Evolutionary conservation across 2,329 filamentous ascomycete genomes (phyloP), one percentile per base, ranked within the genome.

Genomic region (Colletotrichum sp.): DNA sequence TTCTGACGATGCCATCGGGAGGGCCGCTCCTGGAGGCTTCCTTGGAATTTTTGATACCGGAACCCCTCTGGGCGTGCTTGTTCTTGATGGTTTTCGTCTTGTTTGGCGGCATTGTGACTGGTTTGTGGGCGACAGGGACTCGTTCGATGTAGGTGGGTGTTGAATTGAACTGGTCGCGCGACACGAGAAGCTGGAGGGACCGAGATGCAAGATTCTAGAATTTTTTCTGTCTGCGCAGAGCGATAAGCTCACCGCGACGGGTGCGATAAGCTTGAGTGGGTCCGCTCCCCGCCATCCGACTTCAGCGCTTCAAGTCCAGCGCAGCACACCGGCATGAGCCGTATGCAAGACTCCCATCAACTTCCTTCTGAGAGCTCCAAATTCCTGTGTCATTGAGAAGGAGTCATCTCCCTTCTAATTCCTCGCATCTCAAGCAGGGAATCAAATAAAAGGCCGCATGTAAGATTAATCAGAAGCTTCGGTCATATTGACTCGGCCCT

Each of bases 31-130:
- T 85, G 67, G 67, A 85, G 85, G 80, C 83, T 84, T 77, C 80
- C 80, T 77, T 77, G 71, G 84, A 84, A 71, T 85, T 84, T 66
- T 83, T 85, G 72, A 85, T 84, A 77, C 86, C 86, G 8, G 86
- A 86, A 78, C 89, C 90, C 78, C 88, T 87, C 68, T 86, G 83
- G 66, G 91, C 90, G 81, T 93, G 90, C 82, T 93, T 93, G 82
- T 92, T 93, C 82, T 93, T 93, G 67, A 93, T 83, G 22, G 91
- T 92, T 66, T 85, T 86, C 65, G 92, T 93, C 78, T 88, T 86
- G 78, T 87, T 88, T 63, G 88, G 87, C 78, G 88, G 88, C 91
- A 93, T 93, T 77, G 77, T 78, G 79, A 65, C 66, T 30, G 19
- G 6, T 52, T 52, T 22, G 44, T 52, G 44, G 44, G 44, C n/a